Percentiles rank a stretch among this genome's conserved stretches.
These are phyloP conservation scores for Fusarium sp. DNA, from an alignment of 2,329 filamentous ascomycete genomes.

Conservation along the genomic window DNA sequence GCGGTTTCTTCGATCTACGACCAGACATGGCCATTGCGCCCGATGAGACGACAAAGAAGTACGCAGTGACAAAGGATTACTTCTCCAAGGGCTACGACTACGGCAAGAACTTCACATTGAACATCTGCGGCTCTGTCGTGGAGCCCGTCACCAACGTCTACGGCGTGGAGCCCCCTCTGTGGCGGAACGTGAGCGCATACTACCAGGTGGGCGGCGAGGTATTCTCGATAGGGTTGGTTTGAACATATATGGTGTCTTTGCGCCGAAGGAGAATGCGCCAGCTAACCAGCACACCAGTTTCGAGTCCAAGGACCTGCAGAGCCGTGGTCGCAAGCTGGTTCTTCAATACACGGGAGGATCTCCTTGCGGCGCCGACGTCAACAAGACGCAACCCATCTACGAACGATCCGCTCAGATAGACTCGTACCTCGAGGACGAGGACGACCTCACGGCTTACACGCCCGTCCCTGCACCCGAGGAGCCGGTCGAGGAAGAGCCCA, in stretches of 20 bases:
- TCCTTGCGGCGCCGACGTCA: constrained; percentile 68
- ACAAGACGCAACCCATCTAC: constrained; percentile 49
- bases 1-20: constrained; percentile 69
- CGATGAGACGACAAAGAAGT: constrained; percentile 56
- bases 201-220: constrained; percentile 73
- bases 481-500: constrained; percentile 34
- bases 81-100: constrained; percentile 80
- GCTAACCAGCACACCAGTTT: constrained; percentile 44
- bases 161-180: constrained; percentile 70
- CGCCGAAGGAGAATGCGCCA: constrained; percentile 5
- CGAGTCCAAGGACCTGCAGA: constrained; percentile 64
- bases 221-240: constrained; percentile 78
- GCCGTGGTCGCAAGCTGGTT: constrained; percentile 78
- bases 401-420: constrained; percentile 46
- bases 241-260: constrained; percentile 7
- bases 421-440: constrained; percentile 45
- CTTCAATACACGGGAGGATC: constrained; percentile 83
- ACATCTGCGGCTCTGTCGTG: constrained; percentile 82
- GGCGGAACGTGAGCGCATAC: constrained; percentile 82
- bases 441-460: constrained; percentile 23
- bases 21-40: constrained; percentile 62
- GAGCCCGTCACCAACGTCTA: constrained; percentile 70
- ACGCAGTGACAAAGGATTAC: constrained; percentile 61
- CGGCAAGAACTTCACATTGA: constrained; percentile 83
- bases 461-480: constrained; percentile 26